phyloP scores from a whole-genome alignment of 805 yeast genomes.

The Sugiyamaella chiloensis region DNA sequence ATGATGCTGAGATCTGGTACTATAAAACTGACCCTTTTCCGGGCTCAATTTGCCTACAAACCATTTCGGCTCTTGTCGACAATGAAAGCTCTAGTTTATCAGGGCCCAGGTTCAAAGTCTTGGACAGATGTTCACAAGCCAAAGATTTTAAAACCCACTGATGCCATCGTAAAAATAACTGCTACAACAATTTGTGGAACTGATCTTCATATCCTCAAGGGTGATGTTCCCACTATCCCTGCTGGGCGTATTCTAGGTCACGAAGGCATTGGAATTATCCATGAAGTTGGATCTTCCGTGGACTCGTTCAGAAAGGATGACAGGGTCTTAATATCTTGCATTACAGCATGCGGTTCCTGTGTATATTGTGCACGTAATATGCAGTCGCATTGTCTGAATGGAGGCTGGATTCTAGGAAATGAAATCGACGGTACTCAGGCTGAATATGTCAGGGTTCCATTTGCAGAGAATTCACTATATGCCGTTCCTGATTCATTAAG shows the following conservation, averaged over 20 bases:
- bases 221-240: slow-evolving; percentile 73
- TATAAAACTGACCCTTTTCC: too few relatives aligned
- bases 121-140: slow-evolving; percentile 61
- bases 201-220: slow-evolving; percentile 69
- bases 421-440: slow-evolving; percentile 69
- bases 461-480: slow-evolving; percentile 74
- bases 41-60: too few relatives aligned
- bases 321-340: slow-evolving; percentile 75
- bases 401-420: slow-evolving; percentile 54
- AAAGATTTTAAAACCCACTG: slow-evolving; percentile 53
- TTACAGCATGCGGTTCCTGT: slow-evolving; percentile 59
- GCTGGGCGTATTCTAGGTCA: slow-evolving; percentile 88
- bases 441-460: slow-evolving; percentile 77
- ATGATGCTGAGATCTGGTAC: too few relatives aligned
- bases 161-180: slow-evolving; percentile 69
- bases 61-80: slow-evolving; percentile 7
- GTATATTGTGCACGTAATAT: slow-evolving; percentile 67
- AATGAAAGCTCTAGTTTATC: slow-evolving; percentile 49
- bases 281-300: slow-evolving; percentile 89
- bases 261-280: slow-evolving; percentile 96
- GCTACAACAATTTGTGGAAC: slow-evolving; percentile 87
- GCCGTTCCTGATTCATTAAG: slow-evolving; percentile 71
- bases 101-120: slow-evolving; percentile 42
- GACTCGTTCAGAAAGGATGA: slow-evolving; percentile 82
- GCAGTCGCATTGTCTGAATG: slow-evolving; percentile 84